These are phyloP conservation scores for Chenopodium berlandieri DNA, from an alignment of 148 eudicot genomes.

Conservation along the genomic window DNA sequence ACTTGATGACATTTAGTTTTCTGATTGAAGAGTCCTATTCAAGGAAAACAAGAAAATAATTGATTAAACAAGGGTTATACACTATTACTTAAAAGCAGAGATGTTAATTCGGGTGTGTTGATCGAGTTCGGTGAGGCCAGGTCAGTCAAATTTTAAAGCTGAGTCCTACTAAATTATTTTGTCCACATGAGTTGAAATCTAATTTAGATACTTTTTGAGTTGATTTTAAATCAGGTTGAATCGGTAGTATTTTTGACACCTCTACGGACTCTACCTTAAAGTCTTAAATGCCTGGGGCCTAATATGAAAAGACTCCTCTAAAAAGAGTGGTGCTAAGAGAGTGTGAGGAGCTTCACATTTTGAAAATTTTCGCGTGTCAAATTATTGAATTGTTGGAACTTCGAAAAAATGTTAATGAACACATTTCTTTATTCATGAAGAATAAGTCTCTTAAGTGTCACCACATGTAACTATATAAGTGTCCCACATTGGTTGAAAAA, in stretches of 20 bases:
- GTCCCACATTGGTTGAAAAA: too few species aligned
- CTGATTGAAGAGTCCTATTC: neutral
- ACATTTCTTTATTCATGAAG: neutral
- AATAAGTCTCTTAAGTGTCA: too few species aligned
- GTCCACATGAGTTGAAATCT: too few species aligned
- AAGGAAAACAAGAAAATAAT: slow-evolving; percentile 16
- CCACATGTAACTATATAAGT: too few species aligned
- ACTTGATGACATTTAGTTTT: neutral
- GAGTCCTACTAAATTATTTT: too few species aligned
- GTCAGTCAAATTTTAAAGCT: too few species aligned
- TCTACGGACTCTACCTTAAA: too few species aligned
- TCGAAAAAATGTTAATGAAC: slow-evolving; percentile 9
- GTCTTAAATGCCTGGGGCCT: neutral
- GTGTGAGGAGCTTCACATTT: slow-evolving; percentile 7
- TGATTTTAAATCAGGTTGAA: too few species aligned
- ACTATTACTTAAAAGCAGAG: neutral
- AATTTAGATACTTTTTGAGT: too few species aligned
- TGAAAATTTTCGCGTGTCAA: slow-evolving; percentile 1
- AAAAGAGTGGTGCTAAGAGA: slow-evolving; percentile 27
- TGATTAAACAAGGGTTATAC: neutral
- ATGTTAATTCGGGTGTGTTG: too few species aligned
- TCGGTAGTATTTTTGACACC: too few species aligned
- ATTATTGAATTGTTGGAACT: slow-evolving; percentile 1
- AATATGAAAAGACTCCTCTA: neutral
- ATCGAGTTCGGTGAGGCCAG: too few species aligned